phyloP scores from a whole-genome alignment of 768 basidiomycete genomes.

The Termitomyces sp. region DNA sequence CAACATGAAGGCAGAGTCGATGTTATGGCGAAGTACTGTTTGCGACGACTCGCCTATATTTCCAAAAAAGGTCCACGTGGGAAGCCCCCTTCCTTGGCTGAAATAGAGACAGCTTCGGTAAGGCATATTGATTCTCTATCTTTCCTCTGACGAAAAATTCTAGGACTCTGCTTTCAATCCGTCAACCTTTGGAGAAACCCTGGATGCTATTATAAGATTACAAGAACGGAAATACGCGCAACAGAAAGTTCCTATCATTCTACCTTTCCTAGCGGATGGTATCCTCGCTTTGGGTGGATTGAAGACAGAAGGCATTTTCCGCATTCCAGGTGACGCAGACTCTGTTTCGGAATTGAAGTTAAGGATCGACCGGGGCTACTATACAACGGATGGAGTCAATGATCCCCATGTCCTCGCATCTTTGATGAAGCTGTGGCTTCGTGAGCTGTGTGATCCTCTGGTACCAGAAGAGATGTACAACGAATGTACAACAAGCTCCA shows the following conservation, averaged over 20 bases:
- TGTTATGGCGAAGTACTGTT: slow-evolving; percentile 86
- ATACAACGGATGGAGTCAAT: slow-evolving; percentile 83
- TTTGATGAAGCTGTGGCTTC: slow-evolving; percentile 87
- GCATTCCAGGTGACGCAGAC: slow-evolving; percentile 88
- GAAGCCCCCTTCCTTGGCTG: slow-evolving; percentile 71
- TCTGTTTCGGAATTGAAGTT: slow-evolving; percentile 83
- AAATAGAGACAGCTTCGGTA: slow-evolving; percentile 90
- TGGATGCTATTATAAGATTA: slow-evolving; percentile 76
- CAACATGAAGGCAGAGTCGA: slow-evolving; percentile 75
- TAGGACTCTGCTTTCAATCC: slow-evolving; percentile 94
- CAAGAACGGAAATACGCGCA: slow-evolving; percentile 84
- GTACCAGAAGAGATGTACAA: slow-evolving; percentile 91
- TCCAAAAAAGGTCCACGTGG: slow-evolving; percentile 83
- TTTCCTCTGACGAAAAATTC: slow-evolving; percentile 6
- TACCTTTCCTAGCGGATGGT: slow-evolving; percentile 89
- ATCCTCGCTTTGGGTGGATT: slow-evolving; percentile 86
- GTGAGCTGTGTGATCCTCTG: slow-evolving; percentile 89
- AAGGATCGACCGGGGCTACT: slow-evolving; percentile 86
- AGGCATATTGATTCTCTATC: slow-evolving; percentile 18
- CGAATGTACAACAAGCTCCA: slow-evolving; percentile 70
- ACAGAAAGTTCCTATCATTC: slow-evolving; percentile 84
- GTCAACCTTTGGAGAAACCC: slow-evolving; percentile 87
- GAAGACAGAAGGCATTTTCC: slow-evolving; percentile 86
- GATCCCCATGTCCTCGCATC: slow-evolving; percentile 90
- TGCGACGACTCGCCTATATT: slow-evolving; percentile 70